Conservation (phyloP, 2,329 filamentous ascomycete species). For the Calonectria multiphialidica region DNA sequence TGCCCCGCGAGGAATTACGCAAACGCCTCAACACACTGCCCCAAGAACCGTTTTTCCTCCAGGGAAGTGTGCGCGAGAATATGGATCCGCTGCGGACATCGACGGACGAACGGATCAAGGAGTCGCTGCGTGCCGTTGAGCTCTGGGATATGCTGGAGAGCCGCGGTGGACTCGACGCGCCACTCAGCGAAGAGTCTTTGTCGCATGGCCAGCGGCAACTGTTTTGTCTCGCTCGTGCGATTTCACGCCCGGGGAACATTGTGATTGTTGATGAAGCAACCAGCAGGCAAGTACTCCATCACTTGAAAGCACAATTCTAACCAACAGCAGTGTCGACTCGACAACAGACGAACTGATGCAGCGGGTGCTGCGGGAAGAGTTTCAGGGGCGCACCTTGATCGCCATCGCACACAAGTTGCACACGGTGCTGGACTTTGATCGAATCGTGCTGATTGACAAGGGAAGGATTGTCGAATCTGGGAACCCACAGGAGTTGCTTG, state of each 20-base stretch:
- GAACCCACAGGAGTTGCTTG: conserved; percentile 29
- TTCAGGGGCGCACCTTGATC: conserved; percentile 40
- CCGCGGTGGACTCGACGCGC: background rate
- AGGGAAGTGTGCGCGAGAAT: background rate
- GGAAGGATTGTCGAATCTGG: conserved; percentile 39
- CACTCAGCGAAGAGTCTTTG: background rate
- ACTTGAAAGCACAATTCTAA: background rate
- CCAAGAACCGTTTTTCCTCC: background rate
- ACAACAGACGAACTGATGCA: conserved; percentile 33
- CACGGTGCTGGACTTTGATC: conserved; percentile 36
- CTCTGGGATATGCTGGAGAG: background rate
- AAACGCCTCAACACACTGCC: background rate
- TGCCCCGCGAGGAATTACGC: background rate
- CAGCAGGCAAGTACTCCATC: conserved; percentile 46
- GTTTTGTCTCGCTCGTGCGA: background rate
- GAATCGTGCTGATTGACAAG: conserved; percentile 34
- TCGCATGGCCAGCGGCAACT: background rate
- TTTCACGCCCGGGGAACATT: conserved; percentile 33
- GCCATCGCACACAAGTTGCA: conserved; percentile 43
- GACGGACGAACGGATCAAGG: background rate
- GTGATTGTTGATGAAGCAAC: conserved; percentile 58
- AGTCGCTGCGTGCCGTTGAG: background rate
- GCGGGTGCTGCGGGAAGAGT: conserved; percentile 31
- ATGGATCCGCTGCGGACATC: background rate
- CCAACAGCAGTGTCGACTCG: conserved; percentile 26